Evolutionary conservation across 345 rosid genomes (phyloP), one percentile per base, ranked within the genome.

Genomic region (Aethionema arabicum): DNA sequence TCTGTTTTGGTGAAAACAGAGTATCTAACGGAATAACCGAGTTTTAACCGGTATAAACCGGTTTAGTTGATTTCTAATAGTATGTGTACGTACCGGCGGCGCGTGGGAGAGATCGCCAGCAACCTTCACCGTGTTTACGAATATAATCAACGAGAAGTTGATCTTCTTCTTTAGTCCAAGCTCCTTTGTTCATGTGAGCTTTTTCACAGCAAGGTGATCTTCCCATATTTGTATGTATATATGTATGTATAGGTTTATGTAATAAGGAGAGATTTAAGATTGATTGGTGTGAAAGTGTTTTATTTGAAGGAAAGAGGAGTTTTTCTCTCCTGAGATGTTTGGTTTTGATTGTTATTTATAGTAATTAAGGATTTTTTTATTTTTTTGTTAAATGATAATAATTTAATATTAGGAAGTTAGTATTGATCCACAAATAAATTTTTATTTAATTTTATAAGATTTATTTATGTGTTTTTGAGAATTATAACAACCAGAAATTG

Each of bases 131-230:
- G 15, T 90, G 91, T 56, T 65, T 39, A 42, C 95, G 85, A 69
- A 90, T 90, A 48, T 86, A 83, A 43, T 85, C 84, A 66, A 86
- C 75, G 32, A 90, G 91, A 60, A 87, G 89, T 43, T 80, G 82
- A 66, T 90, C 97, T 75, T 90, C 97, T 37, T 89, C 96, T 61
- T 86, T 90, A 32, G 90, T 86, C 97, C 97, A 90, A n/a, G 97
- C 95, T 36, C 95, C 97, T 69, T 90, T 90, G 67, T 90, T 87
- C 70, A 88, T 87, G 56, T 90, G 97, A n/a, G 86, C 88, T 63
- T 86, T 90, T 61, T 90, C 97, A 44, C 95, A 90, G 47, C 90
- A 85, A 33, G 97, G 97, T 6, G 90, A 83, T 33, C 97, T 84
- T 57, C 97, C 97, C 97, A 90, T 90, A 30, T 15, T 38, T 38